Evolutionary conservation across 2,329 filamentous ascomycete genomes (phyloP).

Genomic region (Chaetomium sp.): DNA sequence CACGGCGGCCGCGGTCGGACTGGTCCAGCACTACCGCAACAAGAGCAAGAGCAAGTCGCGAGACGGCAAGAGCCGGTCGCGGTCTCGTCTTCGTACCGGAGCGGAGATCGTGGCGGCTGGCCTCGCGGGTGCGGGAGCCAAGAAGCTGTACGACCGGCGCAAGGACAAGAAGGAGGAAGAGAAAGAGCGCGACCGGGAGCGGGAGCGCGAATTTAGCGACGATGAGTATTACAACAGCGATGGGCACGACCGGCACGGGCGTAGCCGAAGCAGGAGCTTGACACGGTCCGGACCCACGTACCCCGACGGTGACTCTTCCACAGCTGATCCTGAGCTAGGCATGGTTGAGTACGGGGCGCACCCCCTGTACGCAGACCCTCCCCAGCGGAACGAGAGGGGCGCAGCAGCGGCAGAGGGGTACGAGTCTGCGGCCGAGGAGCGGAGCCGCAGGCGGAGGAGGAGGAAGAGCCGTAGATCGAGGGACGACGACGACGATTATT

Average conservation of each 20-base stretch:
- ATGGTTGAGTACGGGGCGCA: slow-evolving; percentile 60
- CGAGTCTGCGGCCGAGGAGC: slow-evolving; percentile 43
- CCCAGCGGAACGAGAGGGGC: slow-evolving; percentile 25
- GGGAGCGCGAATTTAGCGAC: slow-evolving; percentile 29
- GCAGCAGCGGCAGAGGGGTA: slow-evolving; percentile 28
- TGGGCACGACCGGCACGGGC: slow-evolving; percentile 31
- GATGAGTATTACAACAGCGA: slow-evolving; percentile 31
- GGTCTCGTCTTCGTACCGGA: slow-evolving; percentile 45
- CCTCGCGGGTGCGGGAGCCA: slow-evolving; percentile 53
- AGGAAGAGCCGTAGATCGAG: slow-evolving; percentile 29
- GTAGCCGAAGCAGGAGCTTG: slow-evolving; percentile 30
- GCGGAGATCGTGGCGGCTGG: slow-evolving; percentile 57
- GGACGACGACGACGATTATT: slow-evolving; percentile 18
- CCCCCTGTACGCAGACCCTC: slow-evolving; percentile 42
- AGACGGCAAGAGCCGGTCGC: slow-evolving; percentile 29
- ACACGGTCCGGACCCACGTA: slow-evolving; percentile 39
- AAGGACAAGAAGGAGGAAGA: slow-evolving; percentile 53
- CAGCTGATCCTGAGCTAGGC: slow-evolving; percentile 60
- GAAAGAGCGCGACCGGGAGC: slow-evolving; percentile 29
- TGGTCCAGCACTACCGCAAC: slow-evolving; percentile 51
- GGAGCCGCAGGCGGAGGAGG: slow-evolving; percentile 34
- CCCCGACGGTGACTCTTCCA: slow-evolving; percentile 27
- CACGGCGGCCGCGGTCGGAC: slow-evolving; percentile 50
- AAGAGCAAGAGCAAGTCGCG: slow-evolving; percentile 49
- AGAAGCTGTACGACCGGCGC: slow-evolving; percentile 54